phyloP scores from a whole-genome alignment of 2,329 filamentous ascomycete genomes.

The Pseudogymnoascus sp. region DNA sequence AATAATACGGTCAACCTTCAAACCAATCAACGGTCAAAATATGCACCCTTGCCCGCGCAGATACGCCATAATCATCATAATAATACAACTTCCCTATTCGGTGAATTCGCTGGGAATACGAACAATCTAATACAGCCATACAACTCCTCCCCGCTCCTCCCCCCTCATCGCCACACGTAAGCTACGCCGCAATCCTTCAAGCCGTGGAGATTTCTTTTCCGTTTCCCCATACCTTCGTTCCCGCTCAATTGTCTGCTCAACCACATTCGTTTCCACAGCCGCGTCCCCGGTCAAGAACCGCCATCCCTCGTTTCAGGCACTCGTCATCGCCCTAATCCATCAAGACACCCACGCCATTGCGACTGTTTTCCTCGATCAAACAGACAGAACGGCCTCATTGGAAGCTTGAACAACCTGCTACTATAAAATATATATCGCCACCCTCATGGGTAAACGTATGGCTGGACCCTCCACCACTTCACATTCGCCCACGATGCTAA shows the following conservation, averaged over 20 bases:
- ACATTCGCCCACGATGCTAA: not conserved
- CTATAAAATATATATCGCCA: not conserved
- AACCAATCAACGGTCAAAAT: not conserved
- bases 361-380: not conserved
- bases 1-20: not conserved
- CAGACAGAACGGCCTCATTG: not conserved
- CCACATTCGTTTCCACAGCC: constrained; percentile 10
- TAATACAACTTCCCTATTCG: constrained; percentile 10
- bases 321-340: not conserved
- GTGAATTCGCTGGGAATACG: not conserved
- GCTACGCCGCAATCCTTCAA: constrained; percentile 4
- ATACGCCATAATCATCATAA: constrained; percentile 11
- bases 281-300: not conserved
- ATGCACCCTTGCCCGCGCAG: constrained; percentile 5
- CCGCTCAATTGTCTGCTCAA: constrained; percentile 4
- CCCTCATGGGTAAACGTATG: constrained; percentile 10
- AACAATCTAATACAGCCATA: not conserved
- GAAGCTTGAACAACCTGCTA: not conserved
- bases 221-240: constrained; percentile 1
- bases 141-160: not conserved
- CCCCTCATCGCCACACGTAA: not conserved
- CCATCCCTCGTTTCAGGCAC: constrained; percentile 4
- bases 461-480: not conserved
- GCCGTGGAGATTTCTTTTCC: not conserved
- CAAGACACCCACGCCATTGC: not conserved